Evolutionary conservation across 495 filamentous ascomycete species (phyloP).

Genomic region (Xylona heveae): DNA sequence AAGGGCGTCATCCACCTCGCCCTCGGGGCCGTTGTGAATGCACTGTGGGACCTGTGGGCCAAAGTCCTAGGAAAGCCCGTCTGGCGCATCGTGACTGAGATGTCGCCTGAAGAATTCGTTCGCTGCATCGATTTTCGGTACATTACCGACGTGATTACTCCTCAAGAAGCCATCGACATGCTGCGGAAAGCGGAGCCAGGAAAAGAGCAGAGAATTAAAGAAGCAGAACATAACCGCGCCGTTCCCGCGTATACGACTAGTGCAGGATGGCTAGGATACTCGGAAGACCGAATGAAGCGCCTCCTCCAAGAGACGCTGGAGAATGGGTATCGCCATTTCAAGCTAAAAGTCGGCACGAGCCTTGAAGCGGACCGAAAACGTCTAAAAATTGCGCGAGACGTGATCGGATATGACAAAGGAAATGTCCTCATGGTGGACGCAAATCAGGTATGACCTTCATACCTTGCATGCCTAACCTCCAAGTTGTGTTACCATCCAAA

Average conservation of each 20-base stretch:
- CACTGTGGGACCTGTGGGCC: constrained; percentile 89
- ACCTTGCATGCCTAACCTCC: too few species aligned
- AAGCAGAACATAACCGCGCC: constrained; percentile 46
- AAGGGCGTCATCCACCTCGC: constrained; percentile 91
- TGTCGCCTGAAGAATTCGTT: constrained; percentile 73
- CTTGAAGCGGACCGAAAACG: constrained; percentile 48
- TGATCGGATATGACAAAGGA: constrained; percentile 70
- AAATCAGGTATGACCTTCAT: constrained; percentile 39
- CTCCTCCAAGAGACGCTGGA: constrained; percentile 49
- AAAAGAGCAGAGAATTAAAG: constrained; percentile 43
- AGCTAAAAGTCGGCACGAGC: constrained; percentile 67
- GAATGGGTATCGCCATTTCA: constrained; percentile 73
- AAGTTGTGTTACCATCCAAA: too few species aligned
- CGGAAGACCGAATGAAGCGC: constrained; percentile 58
- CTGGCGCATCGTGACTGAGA: constrained; percentile 76
- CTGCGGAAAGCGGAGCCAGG: constrained; percentile 36
- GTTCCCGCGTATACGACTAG: constrained; percentile 84
- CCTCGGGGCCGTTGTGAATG: constrained; percentile 77
- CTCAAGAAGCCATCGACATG: constrained; percentile 58
- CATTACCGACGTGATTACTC: constrained; percentile 81
- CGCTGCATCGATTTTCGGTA: constrained; percentile 82
- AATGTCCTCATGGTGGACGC: constrained; percentile 91
- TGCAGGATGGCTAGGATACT: constrained; percentile 90
- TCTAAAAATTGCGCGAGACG: constrained; percentile 51
- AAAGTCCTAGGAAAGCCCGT: constrained; percentile 71